These are phyloP conservation scores for Neofusicoccum sp. DNA, from an alignment of 2,329 filamentous ascomycete genomes.

Conservation along the genomic window DNA sequence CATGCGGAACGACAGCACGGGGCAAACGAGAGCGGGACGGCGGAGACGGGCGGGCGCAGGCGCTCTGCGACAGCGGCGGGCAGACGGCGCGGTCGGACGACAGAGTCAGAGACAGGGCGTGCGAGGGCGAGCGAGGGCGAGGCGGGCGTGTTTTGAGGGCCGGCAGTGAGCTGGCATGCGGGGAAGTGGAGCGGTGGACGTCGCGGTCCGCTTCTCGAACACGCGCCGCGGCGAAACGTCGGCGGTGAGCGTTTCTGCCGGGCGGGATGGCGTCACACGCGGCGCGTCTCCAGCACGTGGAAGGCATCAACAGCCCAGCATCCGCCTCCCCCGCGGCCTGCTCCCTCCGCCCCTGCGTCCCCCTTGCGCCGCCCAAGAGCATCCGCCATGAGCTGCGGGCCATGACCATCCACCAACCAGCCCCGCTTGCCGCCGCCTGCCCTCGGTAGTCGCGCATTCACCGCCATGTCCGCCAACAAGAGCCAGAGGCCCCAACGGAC, in stretches of 20 bases:
- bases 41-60: not conserved
- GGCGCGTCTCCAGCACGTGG: slow-evolving; percentile 3
- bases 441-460: not conserved
- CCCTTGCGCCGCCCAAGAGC: not conserved
- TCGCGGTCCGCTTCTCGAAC: not conserved
- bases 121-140: too few species aligned
- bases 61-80: not conserved
- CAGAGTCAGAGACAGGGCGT: not conserved
- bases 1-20: not conserved
- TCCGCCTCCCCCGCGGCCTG: not conserved
- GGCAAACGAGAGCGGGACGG: not conserved
- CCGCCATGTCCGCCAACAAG: slow-evolving; percentile 13
- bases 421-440: not conserved
- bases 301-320: not conserved
- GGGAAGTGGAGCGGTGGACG: not conserved
- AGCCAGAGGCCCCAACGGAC: not conserved
- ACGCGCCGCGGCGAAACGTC: too few species aligned
- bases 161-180: not conserved
- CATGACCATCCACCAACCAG: slow-evolving; percentile 1
- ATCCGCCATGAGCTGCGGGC: not conserved
- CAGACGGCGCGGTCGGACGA: not conserved
- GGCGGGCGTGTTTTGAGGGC: too few species aligned
- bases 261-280: slow-evolving; percentile 11
- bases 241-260: slow-evolving; percentile 5
- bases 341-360: not conserved